phyloP scores from a whole-genome alignment of 1,284 basidiomycete species.

The Chalciporus sp. region DNA sequence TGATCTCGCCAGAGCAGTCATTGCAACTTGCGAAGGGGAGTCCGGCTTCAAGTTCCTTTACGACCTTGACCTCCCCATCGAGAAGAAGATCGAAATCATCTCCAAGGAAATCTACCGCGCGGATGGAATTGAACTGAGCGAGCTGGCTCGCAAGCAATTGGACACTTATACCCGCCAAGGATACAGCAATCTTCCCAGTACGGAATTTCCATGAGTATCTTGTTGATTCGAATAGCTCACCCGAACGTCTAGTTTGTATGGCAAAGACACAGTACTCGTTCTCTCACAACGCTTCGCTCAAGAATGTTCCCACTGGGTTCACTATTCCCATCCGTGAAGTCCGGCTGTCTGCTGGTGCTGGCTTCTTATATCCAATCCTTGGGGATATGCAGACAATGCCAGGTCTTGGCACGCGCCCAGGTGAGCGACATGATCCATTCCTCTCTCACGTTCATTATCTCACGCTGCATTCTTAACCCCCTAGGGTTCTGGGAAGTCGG shows the following conservation, averaged over 20 bases:
- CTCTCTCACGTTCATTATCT: slow-evolving; percentile 13
- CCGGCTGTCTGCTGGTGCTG: slow-evolving; percentile 89
- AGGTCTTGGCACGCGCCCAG: slow-evolving; percentile 91
- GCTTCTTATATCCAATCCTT: slow-evolving; percentile 94
- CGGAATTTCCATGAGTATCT: slow-evolving; percentile 32
- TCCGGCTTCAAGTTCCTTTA: slow-evolving; percentile 91
- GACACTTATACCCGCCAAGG: slow-evolving; percentile 94
- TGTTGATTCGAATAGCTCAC: slow-evolving; percentile 6
- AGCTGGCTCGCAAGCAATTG: slow-evolving; percentile 84
- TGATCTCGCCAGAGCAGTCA: slow-evolving; percentile 85
- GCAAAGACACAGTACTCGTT: slow-evolving; percentile 98
- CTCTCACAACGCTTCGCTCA: slow-evolving; percentile 91
- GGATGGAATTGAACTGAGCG: slow-evolving; percentile 84
- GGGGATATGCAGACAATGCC: slow-evolving; percentile 99
- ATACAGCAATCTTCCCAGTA: slow-evolving; percentile 78
- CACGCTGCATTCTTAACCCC: slow-evolving; percentile 7
- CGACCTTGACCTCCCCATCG: slow-evolving; percentile 82
- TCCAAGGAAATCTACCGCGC: slow-evolving; percentile 91
- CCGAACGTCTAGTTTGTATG: slow-evolving; percentile 76
- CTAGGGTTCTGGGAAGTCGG: slow-evolving; percentile 85
- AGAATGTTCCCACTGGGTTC: slow-evolving; percentile 90
- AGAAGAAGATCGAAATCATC: slow-evolving; percentile 87
- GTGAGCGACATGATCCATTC: slow-evolving; percentile 39
- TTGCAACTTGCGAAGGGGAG: slow-evolving; percentile 81
- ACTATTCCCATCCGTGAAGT: slow-evolving; percentile 92